Evolutionary conservation across 768 basidiomycete genomes (phyloP), one percentile per base, ranked within the genome.

Genomic region (button mushroom (Agaricus bisporus)): DNA sequence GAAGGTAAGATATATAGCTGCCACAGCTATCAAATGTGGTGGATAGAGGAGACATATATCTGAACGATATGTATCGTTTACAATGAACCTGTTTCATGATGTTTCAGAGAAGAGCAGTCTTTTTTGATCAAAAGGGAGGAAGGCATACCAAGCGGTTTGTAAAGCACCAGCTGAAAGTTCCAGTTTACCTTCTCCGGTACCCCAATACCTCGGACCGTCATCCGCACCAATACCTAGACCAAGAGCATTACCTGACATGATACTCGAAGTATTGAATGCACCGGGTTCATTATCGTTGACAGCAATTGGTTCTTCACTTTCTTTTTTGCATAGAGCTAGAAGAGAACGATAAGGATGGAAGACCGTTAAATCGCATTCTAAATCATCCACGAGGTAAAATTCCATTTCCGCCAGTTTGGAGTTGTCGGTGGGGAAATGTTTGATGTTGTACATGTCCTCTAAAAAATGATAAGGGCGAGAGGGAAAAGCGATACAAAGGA

Each of bases 391-490:
- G 9, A 98, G 83, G 71, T 95, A 98, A 71, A 98, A 98, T 66
- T 98, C 95, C 95, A 98, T 98, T 67, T 99, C 97, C 3, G 95
- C 97, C 12, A 99, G 74, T 63, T 92, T 94, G 10, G 87, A 81
- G 61, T 95, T 88, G 64, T 97, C 94, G 0, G 87, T 79, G 0
- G 89, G 83, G 63, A 97, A 95, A n/a, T 78, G 69, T 63, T 88
- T 86, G 64, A 88, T 74, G 4, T 78, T 81, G 61, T 90, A 89
- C 17, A 82, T 83, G 49, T 84, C 81, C 50, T 77, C 80, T 83
- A 15, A 14, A 29, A 1, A 5, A 18, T 29, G 22, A n/a, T 38
- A n/a, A 37, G 48, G 32, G 20, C 26, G 1, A 42, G 25, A 5
- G 50, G n/a, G 15, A 14, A 26, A 26, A 45, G 25, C 54, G 18